Percentiles rank a stretch among this genome's conserved stretches.
These are phyloP conservation scores for Didymellaceae sp. DNA, from an alignment of 2,329 filamentous ascomycete genomes.

Conservation along the genomic window DNA sequence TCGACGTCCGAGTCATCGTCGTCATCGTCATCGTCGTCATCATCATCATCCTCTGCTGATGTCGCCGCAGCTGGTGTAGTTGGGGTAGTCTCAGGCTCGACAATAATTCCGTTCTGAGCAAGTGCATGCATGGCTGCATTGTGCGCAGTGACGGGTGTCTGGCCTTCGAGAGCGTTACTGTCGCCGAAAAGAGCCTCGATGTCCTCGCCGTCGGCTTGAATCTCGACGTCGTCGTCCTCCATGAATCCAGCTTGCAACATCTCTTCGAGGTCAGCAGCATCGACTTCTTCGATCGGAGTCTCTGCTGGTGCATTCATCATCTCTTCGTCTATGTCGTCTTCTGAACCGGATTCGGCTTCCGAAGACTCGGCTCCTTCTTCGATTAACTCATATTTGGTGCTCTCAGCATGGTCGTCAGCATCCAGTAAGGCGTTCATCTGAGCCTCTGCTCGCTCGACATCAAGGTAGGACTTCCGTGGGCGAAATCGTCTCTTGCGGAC, in stretches of 20 bases:
- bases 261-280: conserved; percentile 45
- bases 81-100: conserved; percentile 40
- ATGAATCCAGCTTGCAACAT: conserved; percentile 46
- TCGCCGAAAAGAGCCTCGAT: conserved; percentile 38
- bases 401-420: conserved; percentile 69
- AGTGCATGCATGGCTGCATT: conserved; percentile 49
- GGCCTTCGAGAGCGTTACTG: conserved; percentile 36
- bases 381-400: conserved; percentile 63
- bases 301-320: conserved; percentile 52
- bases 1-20: conserved; percentile 54
- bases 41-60: conserved; percentile 50
- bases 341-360: conserved; percentile 42
- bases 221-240: conserved; percentile 41
- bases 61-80: conserved; percentile 43
- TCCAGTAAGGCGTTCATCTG: conserved; percentile 76
- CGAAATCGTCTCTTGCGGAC: conserved; percentile 82
- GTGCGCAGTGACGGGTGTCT: conserved; percentile 45
- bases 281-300: conserved; percentile 50
- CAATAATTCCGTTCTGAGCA: conserved; percentile 32
- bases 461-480: conserved; percentile 80
- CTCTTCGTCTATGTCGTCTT: conserved; percentile 51
- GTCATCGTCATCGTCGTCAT: conserved; percentile 54
- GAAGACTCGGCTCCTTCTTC: conserved; percentile 54
- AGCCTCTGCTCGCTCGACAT: conserved; percentile 83
- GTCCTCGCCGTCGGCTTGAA: conserved; percentile 40